These are phyloP conservation scores for Scleroderma bovista DNA, from an alignment of 768 basidiomycete species.

Conservation along the genomic window DNA sequence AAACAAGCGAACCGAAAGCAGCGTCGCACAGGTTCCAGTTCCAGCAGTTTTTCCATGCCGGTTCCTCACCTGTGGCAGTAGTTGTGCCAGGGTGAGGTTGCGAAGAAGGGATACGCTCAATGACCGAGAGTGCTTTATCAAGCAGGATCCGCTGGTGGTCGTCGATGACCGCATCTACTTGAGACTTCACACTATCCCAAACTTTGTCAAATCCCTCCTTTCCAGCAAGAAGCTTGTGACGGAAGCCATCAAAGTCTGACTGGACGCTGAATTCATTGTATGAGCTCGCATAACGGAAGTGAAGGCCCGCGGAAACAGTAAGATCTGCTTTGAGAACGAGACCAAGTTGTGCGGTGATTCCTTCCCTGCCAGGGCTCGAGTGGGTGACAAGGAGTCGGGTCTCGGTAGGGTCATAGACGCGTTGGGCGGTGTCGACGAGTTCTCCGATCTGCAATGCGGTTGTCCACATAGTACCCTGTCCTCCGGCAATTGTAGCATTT, in stretches of 20 bases:
- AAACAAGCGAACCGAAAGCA: constrained; percentile 80
- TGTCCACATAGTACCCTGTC: constrained; percentile 98
- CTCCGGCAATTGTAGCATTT: constrained; percentile 94
- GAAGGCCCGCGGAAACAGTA: constrained; percentile 89
- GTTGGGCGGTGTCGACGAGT: constrained; percentile 93
- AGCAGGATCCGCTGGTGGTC: constrained; percentile 84
- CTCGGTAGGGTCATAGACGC: constrained; percentile 88
- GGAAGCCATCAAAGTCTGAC: constrained; percentile 82
- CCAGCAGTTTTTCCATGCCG: constrained; percentile 99
- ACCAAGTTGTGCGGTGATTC: constrained; percentile 85
- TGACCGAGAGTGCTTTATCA: constrained; percentile 82
- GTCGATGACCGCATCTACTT: constrained; percentile 89
- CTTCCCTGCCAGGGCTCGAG: constrained; percentile 88
- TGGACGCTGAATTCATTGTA: constrained; percentile 98
- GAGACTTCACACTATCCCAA: constrained; percentile 90
- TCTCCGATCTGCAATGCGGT: constrained; percentile 97
- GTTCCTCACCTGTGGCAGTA: constrained; percentile 68
- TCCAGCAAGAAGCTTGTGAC: constrained; percentile 69
- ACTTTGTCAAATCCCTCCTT: constrained; percentile 85
- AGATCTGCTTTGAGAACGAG: constrained; percentile 92
- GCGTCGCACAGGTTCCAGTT: constrained; percentile 99
- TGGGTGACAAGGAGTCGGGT: constrained; percentile 93
- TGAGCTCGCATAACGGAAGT: constrained; percentile 94
- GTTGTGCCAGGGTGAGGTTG: constrained; percentile 35
- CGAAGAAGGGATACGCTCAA: constrained; percentile 69